Percentiles rank a stretch among this genome's conserved stretches.
phyloP scores from a whole-genome alignment of 768 basidiomycete species.

The Piloderma croceum region DNA sequence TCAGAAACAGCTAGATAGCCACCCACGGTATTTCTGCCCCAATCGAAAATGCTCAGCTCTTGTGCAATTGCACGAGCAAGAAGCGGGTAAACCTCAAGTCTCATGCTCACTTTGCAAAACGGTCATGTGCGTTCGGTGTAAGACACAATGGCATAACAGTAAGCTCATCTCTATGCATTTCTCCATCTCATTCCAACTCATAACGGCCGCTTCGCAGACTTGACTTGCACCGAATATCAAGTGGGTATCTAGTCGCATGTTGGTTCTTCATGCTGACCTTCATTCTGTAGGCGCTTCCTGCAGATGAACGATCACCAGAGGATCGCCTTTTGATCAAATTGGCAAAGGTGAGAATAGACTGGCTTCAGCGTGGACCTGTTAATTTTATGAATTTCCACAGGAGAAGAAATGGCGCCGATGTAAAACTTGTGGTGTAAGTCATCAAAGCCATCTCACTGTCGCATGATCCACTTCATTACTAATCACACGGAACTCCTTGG shows the following conservation, averaged over 20 bases:
- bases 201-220: constrained; percentile 10
- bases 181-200: background rate
- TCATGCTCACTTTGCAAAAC: constrained; percentile 29
- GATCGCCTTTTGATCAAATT: constrained; percentile 30
- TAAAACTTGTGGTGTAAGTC: too few relatives aligned
- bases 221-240: constrained; percentile 29
- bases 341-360: constrained; percentile 32
- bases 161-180: background rate
- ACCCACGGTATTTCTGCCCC: constrained; percentile 34
- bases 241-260: constrained; percentile 2
- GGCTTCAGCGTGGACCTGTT: too few relatives aligned
- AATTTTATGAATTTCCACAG: too few relatives aligned
- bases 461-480: too few relatives aligned
- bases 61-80: constrained; percentile 32
- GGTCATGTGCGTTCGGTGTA: constrained; percentile 31
- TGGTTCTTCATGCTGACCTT: constrained; percentile 7
- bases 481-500: too few relatives aligned
- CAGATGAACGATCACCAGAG: constrained; percentile 35
- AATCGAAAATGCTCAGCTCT: too few relatives aligned
- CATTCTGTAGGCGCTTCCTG: constrained; percentile 26
- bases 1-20: constrained; percentile 31
- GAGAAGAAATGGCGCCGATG: too few relatives aligned
- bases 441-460: too few relatives aligned
- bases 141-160: constrained; percentile 32
- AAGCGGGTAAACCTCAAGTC: constrained; percentile 28